A percentile compares a stretch with the other conserved stretches of the same genome.
Evolutionary conservation across 176 grass and related monocot species (phyloP).

Genomic region (Pontederia paniculata): DNA sequence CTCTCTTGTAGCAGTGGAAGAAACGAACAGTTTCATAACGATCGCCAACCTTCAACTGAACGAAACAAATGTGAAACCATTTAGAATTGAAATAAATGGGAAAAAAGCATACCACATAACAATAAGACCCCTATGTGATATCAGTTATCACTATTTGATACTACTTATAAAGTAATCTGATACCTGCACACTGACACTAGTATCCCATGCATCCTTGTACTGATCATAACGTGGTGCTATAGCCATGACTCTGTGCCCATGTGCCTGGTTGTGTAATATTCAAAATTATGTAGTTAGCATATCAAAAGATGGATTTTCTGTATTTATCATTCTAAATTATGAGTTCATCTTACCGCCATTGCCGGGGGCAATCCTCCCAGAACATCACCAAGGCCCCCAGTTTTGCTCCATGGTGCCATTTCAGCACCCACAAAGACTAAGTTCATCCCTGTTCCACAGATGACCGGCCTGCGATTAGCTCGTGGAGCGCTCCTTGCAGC

Average conservation of each 20-base stretch:
- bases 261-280: conserved; percentile 29
- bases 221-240: conserved; percentile 79
- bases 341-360: conserved; percentile 35
- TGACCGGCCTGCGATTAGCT: conserved; percentile 3
- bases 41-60: conserved; percentile 57
- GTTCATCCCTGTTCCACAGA: conserved; percentile 58
- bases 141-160: background rate
- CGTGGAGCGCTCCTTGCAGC: background rate
- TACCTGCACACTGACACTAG: conserved; percentile 55
- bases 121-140: too few species aligned
- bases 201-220: conserved; percentile 93
- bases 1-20: conserved; percentile 87
- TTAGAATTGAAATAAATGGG: background rate
- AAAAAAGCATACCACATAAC: background rate
- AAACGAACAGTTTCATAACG: conserved; percentile 54
- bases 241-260: conserved; percentile 72
- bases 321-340: too few species aligned
- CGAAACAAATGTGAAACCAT: background rate
- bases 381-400: conserved; percentile 80
- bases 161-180: background rate
- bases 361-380: conserved; percentile 70
- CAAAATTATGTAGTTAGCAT: too few species aligned
- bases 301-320: too few species aligned
- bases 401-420: conserved; percentile 95
- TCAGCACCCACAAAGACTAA: conserved; percentile 67